phyloP scores from a whole-genome alignment of 768 basidiomycete genomes.

The Boletus pseudo-olivaceus region DNA sequence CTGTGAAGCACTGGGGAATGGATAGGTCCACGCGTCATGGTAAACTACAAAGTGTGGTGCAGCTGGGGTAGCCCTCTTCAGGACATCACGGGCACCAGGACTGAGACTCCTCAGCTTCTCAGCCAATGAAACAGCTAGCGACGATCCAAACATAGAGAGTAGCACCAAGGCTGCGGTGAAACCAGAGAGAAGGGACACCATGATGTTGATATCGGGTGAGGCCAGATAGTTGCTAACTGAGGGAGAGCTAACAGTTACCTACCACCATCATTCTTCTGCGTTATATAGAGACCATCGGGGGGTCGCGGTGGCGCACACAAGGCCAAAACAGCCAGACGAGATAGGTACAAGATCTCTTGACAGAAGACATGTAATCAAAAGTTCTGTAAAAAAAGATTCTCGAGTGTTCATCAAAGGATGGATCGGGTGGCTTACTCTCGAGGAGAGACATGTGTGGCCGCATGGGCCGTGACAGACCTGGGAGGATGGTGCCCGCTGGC shows the following conservation, averaged over 20 bases:
- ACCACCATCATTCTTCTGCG: no score
- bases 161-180: background rate
- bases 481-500: background rate
- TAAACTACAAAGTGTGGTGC: background rate
- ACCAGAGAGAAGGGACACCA: background rate
- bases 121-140: background rate
- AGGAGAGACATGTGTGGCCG: no score
- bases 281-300: no score
- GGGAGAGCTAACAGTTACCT: background rate
- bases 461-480: no score
- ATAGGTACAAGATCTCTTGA: no score
- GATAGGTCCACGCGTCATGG: background rate
- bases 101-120: background rate
- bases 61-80: background rate
- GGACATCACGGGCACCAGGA: background rate
- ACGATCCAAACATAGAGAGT: background rate
- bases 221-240: background rate
- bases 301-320: constrained; percentile 12
- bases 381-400: no score
- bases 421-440: no score
- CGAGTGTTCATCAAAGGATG: no score
- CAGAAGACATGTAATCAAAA: no score
- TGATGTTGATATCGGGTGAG: background rate
- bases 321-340: no score
- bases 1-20: constrained; percentile 15